These are phyloP conservation scores for Phyllosticta citribraziliensis DNA, from an alignment of 2,329 filamentous ascomycete genomes.

Conservation along the genomic window DNA sequence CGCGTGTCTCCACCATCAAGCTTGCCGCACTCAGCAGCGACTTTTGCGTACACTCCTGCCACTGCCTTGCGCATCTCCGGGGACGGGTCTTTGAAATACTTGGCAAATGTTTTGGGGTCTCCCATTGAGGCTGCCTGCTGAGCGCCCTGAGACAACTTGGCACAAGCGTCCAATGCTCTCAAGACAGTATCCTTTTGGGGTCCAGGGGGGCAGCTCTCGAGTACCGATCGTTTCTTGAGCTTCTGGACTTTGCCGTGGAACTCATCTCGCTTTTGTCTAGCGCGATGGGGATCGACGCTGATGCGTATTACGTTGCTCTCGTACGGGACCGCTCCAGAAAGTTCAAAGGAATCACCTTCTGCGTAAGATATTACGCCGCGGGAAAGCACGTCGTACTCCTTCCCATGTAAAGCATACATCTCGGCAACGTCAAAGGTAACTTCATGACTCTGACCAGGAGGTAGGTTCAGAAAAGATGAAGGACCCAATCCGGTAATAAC, in stretches of 20 bases:
- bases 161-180: slow-evolving; percentile 46
- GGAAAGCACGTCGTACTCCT: slow-evolving; percentile 47
- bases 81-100: slow-evolving; percentile 55
- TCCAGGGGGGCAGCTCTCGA: slow-evolving; percentile 44
- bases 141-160: slow-evolving; percentile 43
- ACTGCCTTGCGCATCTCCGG: slow-evolving; percentile 38
- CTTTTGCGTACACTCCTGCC: slow-evolving; percentile 40
- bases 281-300: slow-evolving; percentile 46
- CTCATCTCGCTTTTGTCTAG: slow-evolving; percentile 40
- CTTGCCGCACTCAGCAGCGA: slow-evolving; percentile 47
- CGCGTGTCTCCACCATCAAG: slow-evolving; percentile 38
- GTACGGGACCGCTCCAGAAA: slow-evolving; percentile 48
- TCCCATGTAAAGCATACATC: slow-evolving; percentile 45
- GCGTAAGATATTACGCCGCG: slow-evolving; percentile 49
- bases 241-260: slow-evolving; percentile 34
- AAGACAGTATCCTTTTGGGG: slow-evolving; percentile 35
- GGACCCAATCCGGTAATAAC: slow-evolving; percentile 38
- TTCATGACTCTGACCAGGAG: slow-evolving; percentile 39
- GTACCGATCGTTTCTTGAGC: slow-evolving; percentile 33
- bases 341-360: slow-evolving; percentile 39
- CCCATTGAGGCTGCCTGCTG: slow-evolving; percentile 43
- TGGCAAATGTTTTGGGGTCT: slow-evolving; percentile 37
- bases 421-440: slow-evolving; percentile 47
- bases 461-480: slow-evolving; percentile 43
- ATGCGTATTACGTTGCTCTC: slow-evolving; percentile 50